phyloP scores from a whole-genome alignment of 768 basidiomycete species.

The Tephrocybe sp. region DNA sequence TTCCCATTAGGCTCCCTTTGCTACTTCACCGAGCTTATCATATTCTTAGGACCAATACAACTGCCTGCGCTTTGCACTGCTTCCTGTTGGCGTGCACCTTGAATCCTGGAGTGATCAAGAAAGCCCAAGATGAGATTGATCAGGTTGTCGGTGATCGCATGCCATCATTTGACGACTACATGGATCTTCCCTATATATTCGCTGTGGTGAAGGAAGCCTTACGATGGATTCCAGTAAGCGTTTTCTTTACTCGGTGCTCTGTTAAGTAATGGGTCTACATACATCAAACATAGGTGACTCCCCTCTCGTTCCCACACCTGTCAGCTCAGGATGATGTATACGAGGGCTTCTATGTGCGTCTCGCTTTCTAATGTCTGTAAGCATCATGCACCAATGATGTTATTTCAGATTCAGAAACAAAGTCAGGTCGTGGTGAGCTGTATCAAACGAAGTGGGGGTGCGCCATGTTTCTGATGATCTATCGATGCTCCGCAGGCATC shows the following conservation, averaged over 20 bases:
- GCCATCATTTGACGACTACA: slow-evolving; percentile 6
- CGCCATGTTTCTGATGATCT: not conserved
- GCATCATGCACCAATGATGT: not conserved
- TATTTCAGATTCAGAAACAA: not conserved
- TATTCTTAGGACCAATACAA: slow-evolving; percentile 5
- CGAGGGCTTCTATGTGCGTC: slow-evolving; percentile 1
- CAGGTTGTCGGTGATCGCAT: not conserved
- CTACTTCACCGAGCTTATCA: not conserved
- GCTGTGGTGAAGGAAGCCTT: slow-evolving; percentile 6
- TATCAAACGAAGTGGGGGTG: not conserved
- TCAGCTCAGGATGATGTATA: slow-evolving; percentile 4
- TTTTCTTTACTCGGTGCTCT: not conserved
- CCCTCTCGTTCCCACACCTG: slow-evolving; percentile 7
- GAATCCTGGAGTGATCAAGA: not conserved
- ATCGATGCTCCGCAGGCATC: not conserved
- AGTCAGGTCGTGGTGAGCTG: slow-evolving; percentile 4
- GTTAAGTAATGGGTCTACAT: not conserved
- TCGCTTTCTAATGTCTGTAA: not conserved
- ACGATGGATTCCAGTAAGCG: slow-evolving; percentile 6
- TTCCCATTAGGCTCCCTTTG: no score
- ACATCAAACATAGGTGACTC: slow-evolving; percentile 1
- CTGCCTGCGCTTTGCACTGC: slow-evolving; percentile 4
- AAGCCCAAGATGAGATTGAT: slow-evolving; percentile 4
- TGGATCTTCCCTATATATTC: slow-evolving; percentile 1
- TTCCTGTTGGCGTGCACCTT: slow-evolving; percentile 5